Base-by-base conservation (phyloP, 768 basidiomycete genomes). In the Boletellus ananas region DNA sequence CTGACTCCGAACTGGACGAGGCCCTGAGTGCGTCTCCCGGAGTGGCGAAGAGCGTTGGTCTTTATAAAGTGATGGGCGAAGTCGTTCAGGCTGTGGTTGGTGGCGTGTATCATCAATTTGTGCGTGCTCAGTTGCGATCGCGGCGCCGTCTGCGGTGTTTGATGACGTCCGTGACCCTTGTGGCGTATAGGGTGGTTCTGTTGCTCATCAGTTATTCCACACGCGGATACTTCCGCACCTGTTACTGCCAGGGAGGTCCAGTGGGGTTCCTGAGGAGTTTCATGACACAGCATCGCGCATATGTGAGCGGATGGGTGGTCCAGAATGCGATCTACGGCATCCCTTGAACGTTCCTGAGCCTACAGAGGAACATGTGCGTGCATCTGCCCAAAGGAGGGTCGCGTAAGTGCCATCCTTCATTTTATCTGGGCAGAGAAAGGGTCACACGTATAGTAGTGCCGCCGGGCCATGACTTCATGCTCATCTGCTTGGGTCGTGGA, bases 51-150 rank as follows among this genome's bases (percentile, higher is more conserved):
- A 74, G 77, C 35, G 78, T 85, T 2, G 90, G 89, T 2, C 63
- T 90, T 47, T 84, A 84, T 58, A 91, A 90, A 58, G 82, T 90
- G 17, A 79, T 84, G 59, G 90, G 90, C 2, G 83, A 87, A 50
- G 76, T 83, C 0, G 86, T 90, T 5, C 81, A 85, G 57, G 90
- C 86, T 3, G 73, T 90, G 14, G 67, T 90, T 27, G 90, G 90
- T 20, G 87, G 83, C 6, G 77, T 90, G 12, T 89, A 82, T 59
- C 81, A 85, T 59, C 87, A 93, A 72, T 88, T 84, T 65, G 90
- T 92, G 60, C 51, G 88, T 74, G 45, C 31, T 45, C 50, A 34
- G 9, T 41, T 57, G 55, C 61, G 72, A 11, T 54, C 69, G 10
- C 25, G 25, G 52, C 17, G 69, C 16, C 10, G 4, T 34, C 34